These are phyloP conservation scores for Catharanthus roseus DNA, from an alignment of 257 asterid genomes.

Conservation along the genomic window DNA sequence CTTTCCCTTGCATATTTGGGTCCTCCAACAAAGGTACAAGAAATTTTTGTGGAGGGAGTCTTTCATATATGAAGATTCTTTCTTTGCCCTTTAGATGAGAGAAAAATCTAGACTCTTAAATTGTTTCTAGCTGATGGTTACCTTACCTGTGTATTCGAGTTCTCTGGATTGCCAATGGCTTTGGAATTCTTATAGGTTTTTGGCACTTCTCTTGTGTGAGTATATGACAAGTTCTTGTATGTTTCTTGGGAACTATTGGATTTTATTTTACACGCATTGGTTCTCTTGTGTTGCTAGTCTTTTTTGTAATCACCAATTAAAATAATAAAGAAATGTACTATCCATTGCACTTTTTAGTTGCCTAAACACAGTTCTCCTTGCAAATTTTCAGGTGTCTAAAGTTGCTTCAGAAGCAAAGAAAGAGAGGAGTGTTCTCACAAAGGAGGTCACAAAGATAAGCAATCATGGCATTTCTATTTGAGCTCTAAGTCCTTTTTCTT, in stretches of 20 bases:
- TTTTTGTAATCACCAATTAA: not conserved
- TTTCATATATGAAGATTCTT: not conserved
- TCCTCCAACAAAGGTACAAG: not conserved
- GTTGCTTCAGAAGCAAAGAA: constrained; percentile 68
- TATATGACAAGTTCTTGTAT: not conserved
- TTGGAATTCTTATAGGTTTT: not conserved
- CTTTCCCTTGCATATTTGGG: not conserved
- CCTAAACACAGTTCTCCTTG: not conserved
- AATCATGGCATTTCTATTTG: constrained; percentile 83
- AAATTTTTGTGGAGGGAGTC: not conserved
- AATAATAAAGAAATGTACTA: not conserved
- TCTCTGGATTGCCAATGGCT: not conserved
- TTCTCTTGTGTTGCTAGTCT: not conserved
- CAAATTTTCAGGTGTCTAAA: constrained; percentile 49
- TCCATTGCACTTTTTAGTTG: not conserved
- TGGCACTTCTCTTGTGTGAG: not conserved
- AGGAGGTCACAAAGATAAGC: constrained; percentile 85
- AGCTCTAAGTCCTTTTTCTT: constrained; percentile 8
- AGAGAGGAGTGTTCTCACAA: constrained; percentile 57
- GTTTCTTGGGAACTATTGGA: not conserved
- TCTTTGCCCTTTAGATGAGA: not conserved
- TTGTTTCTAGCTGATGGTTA: not conserved
- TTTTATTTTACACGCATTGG: not conserved
- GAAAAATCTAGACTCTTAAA: not conserved
- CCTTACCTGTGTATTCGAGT: not conserved